phyloP scores from a whole-genome alignment of 2,329 filamentous ascomycete species.

The Talaromyces sp. region DNA sequence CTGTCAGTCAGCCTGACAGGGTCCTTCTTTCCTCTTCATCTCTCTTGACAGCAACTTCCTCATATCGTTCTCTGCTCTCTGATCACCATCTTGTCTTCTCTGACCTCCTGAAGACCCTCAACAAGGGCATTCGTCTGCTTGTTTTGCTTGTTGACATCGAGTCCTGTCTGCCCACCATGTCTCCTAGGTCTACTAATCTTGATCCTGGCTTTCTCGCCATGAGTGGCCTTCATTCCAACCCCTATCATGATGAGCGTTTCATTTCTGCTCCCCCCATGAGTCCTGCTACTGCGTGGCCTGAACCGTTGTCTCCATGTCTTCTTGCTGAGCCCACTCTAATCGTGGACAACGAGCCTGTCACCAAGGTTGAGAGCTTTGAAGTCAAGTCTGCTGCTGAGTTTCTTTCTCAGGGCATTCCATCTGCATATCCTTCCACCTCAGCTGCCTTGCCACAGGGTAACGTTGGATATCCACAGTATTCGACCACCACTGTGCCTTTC shows the following conservation, averaged over 20 bases:
- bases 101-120: neutral
- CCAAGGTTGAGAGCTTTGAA: too few relatives aligned
- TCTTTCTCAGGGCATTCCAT: too few relatives aligned
- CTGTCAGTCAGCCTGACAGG: neutral
- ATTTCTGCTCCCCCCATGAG: neutral
- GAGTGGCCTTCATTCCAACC: neutral
- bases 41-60: neutral
- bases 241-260: neutral
- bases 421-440: too few relatives aligned
- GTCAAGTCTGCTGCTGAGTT: too few relatives aligned
- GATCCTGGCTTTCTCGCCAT: slow-evolving; percentile 1
- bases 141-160: neutral
- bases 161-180: neutral
- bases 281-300: neutral
- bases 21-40: neutral
- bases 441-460: too few relatives aligned
- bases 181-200: neutral
- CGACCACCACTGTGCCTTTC: neutral
- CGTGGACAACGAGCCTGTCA: neutral
- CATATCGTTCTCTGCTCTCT: neutral
- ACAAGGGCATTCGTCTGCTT: neutral
- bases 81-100: neutral
- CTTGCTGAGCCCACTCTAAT: neutral
- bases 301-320: neutral
- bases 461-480: neutral